These are phyloP conservation scores for Cutaneotrichosporon sp. DNA, from an alignment of 1,284 basidiomycete species.

Conservation along the genomic window DNA sequence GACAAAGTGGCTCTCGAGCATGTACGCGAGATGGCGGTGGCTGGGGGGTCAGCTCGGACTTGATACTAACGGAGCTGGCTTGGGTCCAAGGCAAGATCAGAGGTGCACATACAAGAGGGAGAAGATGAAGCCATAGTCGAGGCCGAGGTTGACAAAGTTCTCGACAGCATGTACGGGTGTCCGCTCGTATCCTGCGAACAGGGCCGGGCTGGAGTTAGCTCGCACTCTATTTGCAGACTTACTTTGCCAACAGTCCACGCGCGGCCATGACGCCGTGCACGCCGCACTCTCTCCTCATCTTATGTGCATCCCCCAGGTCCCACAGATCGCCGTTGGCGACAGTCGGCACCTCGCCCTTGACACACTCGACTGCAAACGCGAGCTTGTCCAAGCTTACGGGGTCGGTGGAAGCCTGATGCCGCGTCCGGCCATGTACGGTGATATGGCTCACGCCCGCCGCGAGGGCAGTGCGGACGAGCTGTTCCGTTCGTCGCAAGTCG, in stretches of 20 bases:
- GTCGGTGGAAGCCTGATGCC: conserved; percentile 58
- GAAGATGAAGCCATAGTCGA: conserved; percentile 57
- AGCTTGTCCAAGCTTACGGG: conserved; percentile 59
- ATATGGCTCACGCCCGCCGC: conserved; percentile 53
- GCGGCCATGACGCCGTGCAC: conserved; percentile 62
- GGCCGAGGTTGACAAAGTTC: conserved; percentile 56
- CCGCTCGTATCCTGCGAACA: conserved; percentile 58
- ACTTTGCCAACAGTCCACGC: conserved; percentile 62
- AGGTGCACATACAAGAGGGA: conserved; percentile 56
- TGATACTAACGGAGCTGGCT: conserved; percentile 12
- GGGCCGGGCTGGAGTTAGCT: conserved; percentile 48
- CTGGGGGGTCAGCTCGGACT: conserved; percentile 27
- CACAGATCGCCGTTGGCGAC: conserved; percentile 63
- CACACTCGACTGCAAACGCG: conserved; percentile 58
- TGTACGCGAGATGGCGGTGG: conserved; percentile 59
- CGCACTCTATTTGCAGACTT: conserved; percentile 34
- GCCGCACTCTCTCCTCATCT: conserved; percentile 55
- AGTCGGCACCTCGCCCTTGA: conserved; percentile 57
- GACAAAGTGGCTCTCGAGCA: conserved; percentile 58
- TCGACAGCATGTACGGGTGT: conserved; percentile 58
- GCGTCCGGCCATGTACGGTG: conserved; percentile 61
- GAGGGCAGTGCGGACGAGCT: conserved; percentile 56
- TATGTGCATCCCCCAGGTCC: conserved; percentile 55
- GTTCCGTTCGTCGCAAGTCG: conserved; percentile 57
- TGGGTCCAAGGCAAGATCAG: no score